phyloP scores from a whole-genome alignment of 257 asterid genomes.

The Avicennia marina region DNA sequence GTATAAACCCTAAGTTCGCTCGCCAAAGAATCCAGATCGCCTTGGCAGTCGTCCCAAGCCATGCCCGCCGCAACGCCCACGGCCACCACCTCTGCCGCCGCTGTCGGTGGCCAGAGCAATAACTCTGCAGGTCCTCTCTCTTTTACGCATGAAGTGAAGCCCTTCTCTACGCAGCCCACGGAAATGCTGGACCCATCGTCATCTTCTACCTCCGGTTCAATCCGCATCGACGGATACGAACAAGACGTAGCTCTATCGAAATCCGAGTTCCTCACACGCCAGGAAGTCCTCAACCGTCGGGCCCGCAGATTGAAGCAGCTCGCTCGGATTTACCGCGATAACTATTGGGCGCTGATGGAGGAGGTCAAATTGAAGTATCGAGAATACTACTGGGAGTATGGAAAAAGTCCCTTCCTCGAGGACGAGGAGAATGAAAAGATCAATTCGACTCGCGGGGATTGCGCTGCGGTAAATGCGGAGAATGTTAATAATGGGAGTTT shows the following conservation, averaged over 20 bases:
- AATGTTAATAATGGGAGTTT: conserved; percentile 22
- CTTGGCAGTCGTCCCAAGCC: background rate
- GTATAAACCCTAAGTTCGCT: conserved; percentile 31
- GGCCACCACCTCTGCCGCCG: conserved; percentile 21
- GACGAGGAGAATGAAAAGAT: conserved; percentile 41
- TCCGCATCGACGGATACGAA: conserved; percentile 55
- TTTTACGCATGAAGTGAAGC: conserved; percentile 19
- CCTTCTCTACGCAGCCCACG: conserved; percentile 13
- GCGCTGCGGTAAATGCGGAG: conserved; percentile 18
- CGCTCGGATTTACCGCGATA: conserved; percentile 57
- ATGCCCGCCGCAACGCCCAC: conserved; percentile 14
- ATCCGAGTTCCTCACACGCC: conserved; percentile 55
- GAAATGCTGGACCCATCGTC: conserved; percentile 39
- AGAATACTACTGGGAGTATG: conserved; percentile 71
- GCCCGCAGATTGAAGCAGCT: conserved; percentile 55
- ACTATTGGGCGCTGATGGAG: conserved; percentile 86
- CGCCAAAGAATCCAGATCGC: too few species aligned
- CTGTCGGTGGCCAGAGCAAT: conserved; percentile 11
- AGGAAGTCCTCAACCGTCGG: conserved; percentile 64
- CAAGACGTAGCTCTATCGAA: conserved; percentile 42
- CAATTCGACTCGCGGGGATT: conserved; percentile 25
- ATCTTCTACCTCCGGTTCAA: conserved; percentile 41
- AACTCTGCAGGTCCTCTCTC: conserved; percentile 13
- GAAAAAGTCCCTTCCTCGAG: conserved; percentile 61
- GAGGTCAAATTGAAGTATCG: conserved; percentile 56